Base-by-base conservation (phyloP, 192 early-diverging fungal species). In the Chytriomyces hyalinus region DNA sequence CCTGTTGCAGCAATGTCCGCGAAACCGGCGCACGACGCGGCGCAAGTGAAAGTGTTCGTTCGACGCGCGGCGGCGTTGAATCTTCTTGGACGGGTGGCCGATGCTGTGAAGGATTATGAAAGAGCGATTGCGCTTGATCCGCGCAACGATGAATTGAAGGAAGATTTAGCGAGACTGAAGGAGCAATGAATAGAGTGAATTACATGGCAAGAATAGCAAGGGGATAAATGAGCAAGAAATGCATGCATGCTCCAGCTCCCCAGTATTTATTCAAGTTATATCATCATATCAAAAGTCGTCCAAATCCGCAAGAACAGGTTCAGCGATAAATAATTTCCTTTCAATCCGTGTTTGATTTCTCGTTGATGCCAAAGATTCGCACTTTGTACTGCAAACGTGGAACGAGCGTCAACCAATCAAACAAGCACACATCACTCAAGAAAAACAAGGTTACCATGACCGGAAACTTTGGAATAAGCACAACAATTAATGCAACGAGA, bases 291-390 rank as follows among this genome's bases (percentile, higher is more conserved):
- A 0, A 36, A 36, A 36, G 36, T 36, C 36, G 36, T 36, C 36
- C 36, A 36, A 36, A 1, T 36, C 36, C 36, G 36, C 36, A 36
- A 36, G 36, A 36, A 36, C 36, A 36, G 3, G 36, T 36, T 36
- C 36, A 36, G 36, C 36, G 36, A 36, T 36, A 36, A 36, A 36
- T 36, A 36, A 36, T 36, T 36, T 36, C 36, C 36, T 36, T 36
- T 63, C 45, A 75, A 43, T 75, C 73, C 9, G 73, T 75, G 48
- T 75, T 64, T 36, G 62, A 68, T 26, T 61, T 63, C 69, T 85
- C 75, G 81, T 97, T 97, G 85, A 97, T 94, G 57, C 94, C 95
- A 91, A 98, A 97, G 79, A 98, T 89, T 68, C 97, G 91, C 71
- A 97, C 96, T 67, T 82, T 82, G 78, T 88, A 82, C 73, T 75